Percentiles rank a stretch among this genome's conserved stretches.
Evolutionary conservation across 2,329 filamentous ascomycete genomes (phyloP).

Genomic region (Helicocarpus griseus): DNA sequence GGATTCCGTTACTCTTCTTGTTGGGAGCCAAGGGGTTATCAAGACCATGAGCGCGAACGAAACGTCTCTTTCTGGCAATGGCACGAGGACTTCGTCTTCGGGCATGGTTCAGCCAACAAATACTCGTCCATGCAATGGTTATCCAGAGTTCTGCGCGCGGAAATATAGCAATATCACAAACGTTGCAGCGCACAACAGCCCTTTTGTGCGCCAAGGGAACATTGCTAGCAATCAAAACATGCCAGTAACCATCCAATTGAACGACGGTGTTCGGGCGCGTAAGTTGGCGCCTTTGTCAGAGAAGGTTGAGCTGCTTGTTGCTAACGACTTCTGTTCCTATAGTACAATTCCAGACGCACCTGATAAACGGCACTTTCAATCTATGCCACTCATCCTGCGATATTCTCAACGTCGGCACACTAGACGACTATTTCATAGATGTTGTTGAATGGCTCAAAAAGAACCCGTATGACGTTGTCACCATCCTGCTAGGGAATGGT

Average conservation of each 20-base stretch:
- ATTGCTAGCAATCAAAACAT: conserved; percentile 67
- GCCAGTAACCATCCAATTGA: conserved; percentile 58
- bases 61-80: conserved; percentile 40
- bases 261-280: conserved; percentile 59
- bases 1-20: conserved; percentile 30
- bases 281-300: conserved; percentile 17
- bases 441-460: conserved; percentile 63
- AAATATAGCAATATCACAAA: conserved; percentile 75
- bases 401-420: conserved; percentile 69
- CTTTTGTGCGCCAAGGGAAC: conserved; percentile 61
- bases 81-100: conserved; percentile 36
- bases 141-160: conserved; percentile 64
- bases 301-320: not conserved
- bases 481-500: conserved; percentile 75
- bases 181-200: conserved; percentile 71
- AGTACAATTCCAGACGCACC: conserved; percentile 54
- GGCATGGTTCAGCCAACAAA: conserved; percentile 49
- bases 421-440: conserved; percentile 59
- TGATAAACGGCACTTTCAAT: conserved; percentile 50
- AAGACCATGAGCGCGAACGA: conserved; percentile 13
- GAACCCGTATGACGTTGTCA: conserved; percentile 81
- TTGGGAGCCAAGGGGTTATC: conserved; percentile 25
- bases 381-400: conserved; percentile 83
- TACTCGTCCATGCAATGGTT: conserved; percentile 70
- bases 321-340: conserved; percentile 4